These are phyloP conservation scores for Xylaria sp. DNA, from an alignment of 2,329 filamentous ascomycete genomes.

Conservation along the genomic window DNA sequence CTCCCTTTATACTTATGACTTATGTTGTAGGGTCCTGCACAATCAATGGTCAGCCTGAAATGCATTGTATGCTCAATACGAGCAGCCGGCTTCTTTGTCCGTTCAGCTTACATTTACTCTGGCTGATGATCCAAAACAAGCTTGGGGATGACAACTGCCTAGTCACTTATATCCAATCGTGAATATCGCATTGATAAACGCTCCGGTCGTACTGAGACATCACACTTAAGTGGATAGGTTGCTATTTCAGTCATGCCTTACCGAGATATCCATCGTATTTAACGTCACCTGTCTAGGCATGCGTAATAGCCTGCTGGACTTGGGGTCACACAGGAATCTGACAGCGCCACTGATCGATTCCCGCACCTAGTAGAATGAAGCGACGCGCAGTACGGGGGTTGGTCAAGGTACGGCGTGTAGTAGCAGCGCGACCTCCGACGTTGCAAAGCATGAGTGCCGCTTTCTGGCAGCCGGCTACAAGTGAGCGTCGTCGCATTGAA, in stretches of 20 bases:
- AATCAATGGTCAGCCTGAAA: neutral
- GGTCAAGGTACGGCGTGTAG: neutral
- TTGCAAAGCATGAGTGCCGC: neutral
- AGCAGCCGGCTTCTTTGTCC: neutral
- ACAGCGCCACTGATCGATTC: neutral
- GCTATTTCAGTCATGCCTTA: constrained; percentile 2
- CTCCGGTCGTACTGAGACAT: neutral
- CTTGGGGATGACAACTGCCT: neutral
- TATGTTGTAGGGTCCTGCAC: neutral
- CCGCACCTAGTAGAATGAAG: neutral
- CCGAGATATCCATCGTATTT: neutral
- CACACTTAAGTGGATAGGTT: neutral
- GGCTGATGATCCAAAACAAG: neutral
- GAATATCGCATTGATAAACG: neutral
- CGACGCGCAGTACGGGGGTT: neutral
- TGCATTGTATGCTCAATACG: neutral
- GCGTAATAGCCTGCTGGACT: neutral
- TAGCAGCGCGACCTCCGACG: neutral
- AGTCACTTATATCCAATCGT: neutral
- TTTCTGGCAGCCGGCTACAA: neutral
- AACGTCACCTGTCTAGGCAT: neutral
- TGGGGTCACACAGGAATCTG: neutral
- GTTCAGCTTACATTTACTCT: neutral
- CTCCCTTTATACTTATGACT: constrained; percentile 7
- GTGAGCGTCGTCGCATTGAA: neutral